phyloP scores from a whole-genome alignment of 495 filamentous ascomycete genomes.

The Trichoderma parareesei region DNA sequence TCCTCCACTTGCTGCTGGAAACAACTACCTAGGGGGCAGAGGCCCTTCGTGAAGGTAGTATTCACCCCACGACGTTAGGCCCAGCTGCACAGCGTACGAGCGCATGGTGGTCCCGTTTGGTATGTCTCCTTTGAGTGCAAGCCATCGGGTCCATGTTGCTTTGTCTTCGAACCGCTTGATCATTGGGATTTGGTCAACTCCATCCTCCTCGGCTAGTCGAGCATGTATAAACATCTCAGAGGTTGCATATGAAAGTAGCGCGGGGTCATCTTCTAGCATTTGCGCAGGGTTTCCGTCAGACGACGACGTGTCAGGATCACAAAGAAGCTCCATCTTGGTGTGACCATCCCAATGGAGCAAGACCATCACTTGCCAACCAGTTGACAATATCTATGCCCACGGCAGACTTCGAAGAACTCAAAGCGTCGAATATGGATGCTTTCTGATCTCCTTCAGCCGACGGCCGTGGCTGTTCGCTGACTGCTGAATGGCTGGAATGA shows the following conservation, averaged over 20 bases:
- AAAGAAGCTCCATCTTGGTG: background rate
- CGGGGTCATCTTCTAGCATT: constrained; percentile 14
- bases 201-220: background rate
- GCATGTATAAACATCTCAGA: constrained; percentile 13
- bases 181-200: background rate
- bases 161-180: background rate
- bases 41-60: too few species aligned
- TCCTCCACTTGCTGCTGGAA: too few species aligned
- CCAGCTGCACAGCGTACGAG: background rate
- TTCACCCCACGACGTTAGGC: background rate
- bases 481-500: background rate
- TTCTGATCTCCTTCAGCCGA: too few species aligned
- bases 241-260: constrained; percentile 13
- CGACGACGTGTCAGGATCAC: background rate
- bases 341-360: background rate
- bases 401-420: background rate
- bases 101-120: background rate
- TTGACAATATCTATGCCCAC: background rate
- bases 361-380: background rate
- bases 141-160: background rate
- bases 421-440: too few species aligned
- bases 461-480: background rate
- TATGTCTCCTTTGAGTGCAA: background rate
- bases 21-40: too few species aligned
- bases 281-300: background rate